Evolutionary conservation across 306 rosid genomes (phyloP).

Genomic region (Begonia peltatifolia): DNA sequence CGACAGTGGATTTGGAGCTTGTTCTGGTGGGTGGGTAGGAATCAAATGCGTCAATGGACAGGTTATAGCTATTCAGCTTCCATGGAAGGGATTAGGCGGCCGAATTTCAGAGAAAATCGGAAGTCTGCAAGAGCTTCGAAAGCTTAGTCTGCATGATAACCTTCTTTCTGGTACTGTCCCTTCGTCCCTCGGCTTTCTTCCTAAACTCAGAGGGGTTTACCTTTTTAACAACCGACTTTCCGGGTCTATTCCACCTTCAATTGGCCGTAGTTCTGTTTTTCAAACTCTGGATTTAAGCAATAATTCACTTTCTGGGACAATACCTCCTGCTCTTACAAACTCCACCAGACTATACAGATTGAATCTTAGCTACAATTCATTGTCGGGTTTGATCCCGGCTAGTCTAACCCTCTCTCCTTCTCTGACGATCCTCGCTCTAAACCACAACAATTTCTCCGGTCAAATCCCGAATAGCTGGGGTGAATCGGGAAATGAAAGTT

Average conservation of each 20-base stretch:
- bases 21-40: constrained; percentile 88
- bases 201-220: constrained; percentile 76
- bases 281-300: constrained; percentile 80
- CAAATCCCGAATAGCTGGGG: constrained; percentile 51
- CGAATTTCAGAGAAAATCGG: constrained; percentile 67
- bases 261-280: constrained; percentile 60
- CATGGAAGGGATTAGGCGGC: constrained; percentile 82
- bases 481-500: constrained; percentile 20
- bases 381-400: constrained; percentile 60
- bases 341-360: constrained; percentile 52
- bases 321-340: constrained; percentile 57
- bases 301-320: constrained; percentile 47
- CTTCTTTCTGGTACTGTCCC: constrained; percentile 49
- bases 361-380: constrained; percentile 69
- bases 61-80: constrained; percentile 84
- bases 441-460: constrained; percentile 67
- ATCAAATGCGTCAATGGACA: constrained; percentile 83
- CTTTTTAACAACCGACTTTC: constrained; percentile 84
- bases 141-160: constrained; percentile 75
- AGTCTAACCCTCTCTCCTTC: constrained; percentile 36
- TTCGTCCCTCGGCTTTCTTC: constrained; percentile 49
- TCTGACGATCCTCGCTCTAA: constrained; percentile 48
- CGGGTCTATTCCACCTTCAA: constrained; percentile 66
- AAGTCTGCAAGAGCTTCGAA: constrained; percentile 58
- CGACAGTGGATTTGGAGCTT: constrained; percentile 57